A percentile compares a stretch with the other conserved stretches of the same genome.
These are phyloP conservation scores for Macrotyloma uniflorum DNA, from an alignment of 306 rosid species.

Conservation along the genomic window DNA sequence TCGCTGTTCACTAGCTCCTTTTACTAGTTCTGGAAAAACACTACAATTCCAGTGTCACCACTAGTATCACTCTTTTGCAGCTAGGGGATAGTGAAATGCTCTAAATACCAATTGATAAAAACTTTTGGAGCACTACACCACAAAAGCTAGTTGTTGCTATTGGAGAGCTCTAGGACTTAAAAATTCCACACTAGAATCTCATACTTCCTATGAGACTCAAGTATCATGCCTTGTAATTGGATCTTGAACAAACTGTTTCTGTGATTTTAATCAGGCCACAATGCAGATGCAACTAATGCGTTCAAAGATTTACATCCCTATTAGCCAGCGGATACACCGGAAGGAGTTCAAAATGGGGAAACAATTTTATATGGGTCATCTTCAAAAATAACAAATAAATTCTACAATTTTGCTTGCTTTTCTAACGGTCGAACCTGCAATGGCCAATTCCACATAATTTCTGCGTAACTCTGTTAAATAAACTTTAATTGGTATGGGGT, in stretches of 20 bases:
- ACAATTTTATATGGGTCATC: not conserved
- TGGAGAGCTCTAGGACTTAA: no score
- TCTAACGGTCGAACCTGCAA: conserved; percentile 3
- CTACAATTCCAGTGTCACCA: not conserved
- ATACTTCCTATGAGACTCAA: not conserved
- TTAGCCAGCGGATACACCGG: not conserved
- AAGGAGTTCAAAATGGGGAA: not conserved
- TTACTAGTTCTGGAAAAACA: not conserved
- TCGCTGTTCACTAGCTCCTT: not conserved
- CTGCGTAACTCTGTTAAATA: not conserved
- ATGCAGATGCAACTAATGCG: not conserved
- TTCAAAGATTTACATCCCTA: conserved; percentile 14
- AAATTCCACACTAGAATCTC: not conserved
- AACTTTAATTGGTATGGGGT: conserved; percentile 1
- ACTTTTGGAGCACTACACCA: not conserved
- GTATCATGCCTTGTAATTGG: not conserved
- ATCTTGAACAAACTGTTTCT: not conserved
- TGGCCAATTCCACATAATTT: not conserved
- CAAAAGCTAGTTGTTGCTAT: not conserved
- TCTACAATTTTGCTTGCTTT: not conserved
- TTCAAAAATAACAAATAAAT: not conserved
- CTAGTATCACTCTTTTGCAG: not conserved
- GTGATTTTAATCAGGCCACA: not conserved
- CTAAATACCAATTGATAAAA: not conserved
- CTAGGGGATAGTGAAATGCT: not conserved